Percentiles rank a stretch among this genome's conserved stretches.
Evolutionary conservation across 2,329 filamentous ascomycete species (phyloP).

Genomic region (Aspergillus viridinutans): DNA sequence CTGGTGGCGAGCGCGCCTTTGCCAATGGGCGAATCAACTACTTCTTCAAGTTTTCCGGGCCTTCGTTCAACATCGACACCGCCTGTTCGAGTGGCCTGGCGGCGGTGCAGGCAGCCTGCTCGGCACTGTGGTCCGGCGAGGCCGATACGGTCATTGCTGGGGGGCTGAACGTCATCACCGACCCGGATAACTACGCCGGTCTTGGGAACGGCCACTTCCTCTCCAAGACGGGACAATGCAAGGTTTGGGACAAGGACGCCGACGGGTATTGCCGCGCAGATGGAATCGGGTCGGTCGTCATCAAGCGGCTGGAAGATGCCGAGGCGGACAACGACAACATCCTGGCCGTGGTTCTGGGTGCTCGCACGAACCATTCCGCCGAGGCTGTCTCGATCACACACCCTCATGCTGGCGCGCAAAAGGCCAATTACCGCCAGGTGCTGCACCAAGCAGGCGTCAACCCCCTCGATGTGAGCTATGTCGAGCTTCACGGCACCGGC

Average conservation of each 20-base stretch:
- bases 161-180: conserved; percentile 67
- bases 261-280: conserved; percentile 55
- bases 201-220: conserved; percentile 52
- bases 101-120: conserved; percentile 67
- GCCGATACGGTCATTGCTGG: conserved; percentile 77
- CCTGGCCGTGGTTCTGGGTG: conserved; percentile 41
- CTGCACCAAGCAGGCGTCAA: conserved; percentile 34
- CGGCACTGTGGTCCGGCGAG: conserved; percentile 66
- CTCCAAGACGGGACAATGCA: conserved; percentile 43
- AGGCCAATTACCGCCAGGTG: conserved; percentile 34
- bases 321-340: conserved; percentile 45
- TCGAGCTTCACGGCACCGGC: conserved; percentile 42
- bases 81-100: conserved; percentile 62
- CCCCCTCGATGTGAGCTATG: conserved; percentile 34
- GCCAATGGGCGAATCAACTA: conserved; percentile 65
- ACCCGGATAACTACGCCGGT: conserved; percentile 72
- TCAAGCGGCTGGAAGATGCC: conserved; percentile 52
- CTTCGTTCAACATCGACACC: conserved; percentile 67
- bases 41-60: conserved; percentile 70
- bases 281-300: conserved; percentile 45
- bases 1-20: conserved; percentile 57
- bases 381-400: conserved; percentile 45
- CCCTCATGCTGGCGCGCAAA: conserved; percentile 38
- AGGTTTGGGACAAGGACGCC: conserved; percentile 46
- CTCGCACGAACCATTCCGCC: conserved; percentile 43